Evolutionary conservation across 768 basidiomycete genomes (phyloP), one percentile per base, ranked within the genome.

Genomic region (Rhodotorula kratochvilovae): DNA sequence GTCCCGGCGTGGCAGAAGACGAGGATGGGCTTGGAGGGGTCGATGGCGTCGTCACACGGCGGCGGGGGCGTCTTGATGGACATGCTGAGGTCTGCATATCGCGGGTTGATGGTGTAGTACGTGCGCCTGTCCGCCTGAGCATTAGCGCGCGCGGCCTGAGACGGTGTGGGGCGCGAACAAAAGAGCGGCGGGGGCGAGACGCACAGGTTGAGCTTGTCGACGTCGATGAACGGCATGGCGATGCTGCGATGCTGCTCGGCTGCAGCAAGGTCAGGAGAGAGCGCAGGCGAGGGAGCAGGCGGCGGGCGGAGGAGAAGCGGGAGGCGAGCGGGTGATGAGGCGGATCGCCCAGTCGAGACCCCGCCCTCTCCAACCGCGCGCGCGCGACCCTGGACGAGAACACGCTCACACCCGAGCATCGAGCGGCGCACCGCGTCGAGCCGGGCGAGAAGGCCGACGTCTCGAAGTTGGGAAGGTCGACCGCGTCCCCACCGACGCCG

Each of bases 1-100:
- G 69, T 71, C 0, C 59, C 69, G 46, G 69, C 69, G 42, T 71
- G 69, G 8, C 15, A n/a, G 60, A 71, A 58, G 25, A 61, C 45
- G 48, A 71, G 31, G 8, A 35, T 39, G 17, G 54, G 63, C 31
- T 56, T 63, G 33, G 27, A 33, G 29, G 36, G 42, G 33, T 71
- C 69, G 17, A 71, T 19, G 2, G 7, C 5, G n/a, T 62, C 58
- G 33, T 17, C 27, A 2, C 51, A 42, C 5, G 58, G 63, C 1
- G 63, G 69, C 23, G 55, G 31, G 3, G 61, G 62, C 12, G n/a
- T n/a, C 6, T 33, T 17, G 36, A 64, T 21, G 35, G 3, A 17
- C n/a, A 54, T 63, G 58, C 4, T 5, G 25, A 16, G 23, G 10
- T 45, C 42, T 21, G 12, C 16, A 35, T 68, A 68, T 2, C 7